Evolutionary conservation across 768 basidiomycete species (phyloP), one percentile per base, ranked within the genome.

Genomic region (Hygrocybe coccinea): DNA sequence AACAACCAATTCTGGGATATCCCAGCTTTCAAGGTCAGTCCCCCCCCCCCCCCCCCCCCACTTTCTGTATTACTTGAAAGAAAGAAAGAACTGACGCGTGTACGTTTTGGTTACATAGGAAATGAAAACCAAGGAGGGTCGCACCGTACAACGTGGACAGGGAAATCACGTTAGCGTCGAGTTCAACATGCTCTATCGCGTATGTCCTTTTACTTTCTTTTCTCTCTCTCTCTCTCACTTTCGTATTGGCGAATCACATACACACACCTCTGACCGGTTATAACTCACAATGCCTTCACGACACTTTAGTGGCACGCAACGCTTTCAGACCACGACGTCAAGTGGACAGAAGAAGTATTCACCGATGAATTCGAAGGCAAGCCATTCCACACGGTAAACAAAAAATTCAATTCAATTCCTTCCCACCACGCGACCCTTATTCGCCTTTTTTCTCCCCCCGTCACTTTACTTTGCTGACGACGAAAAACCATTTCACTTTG

Each of bases 101-200:
- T 33, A 29, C 35, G 34, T 14, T 6, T 37, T 2, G 3, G 9
- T 33, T 17, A 49, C 48, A 3, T 50, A 74, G 65, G 54, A 74
- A 15, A 79, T 82, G 45, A 64, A 72, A 17, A 63, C 55, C 4
- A 68, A 68, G 36, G 68, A 76, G 11, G 69, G 68, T 10, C 56
- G 65, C 2, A 60, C 65, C 41, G 69, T 76, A 2, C 62, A 61
- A 2, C 76, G 82, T 9, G 88, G 86, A 6, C 70, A 76, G 45
- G 87, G 87, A 14, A 87, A 88, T 60, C 80, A 80, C 55, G 76
- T 77, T 53, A 87, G 85, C 25, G 74, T 86, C 25, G 88, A 89
- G 63, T 89, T 88, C 71, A 87, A 76, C 44, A 51, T 77, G n/a
- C 63, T 78, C 2, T 79, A 79, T 65, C 56, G 76, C 35, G 76